These are phyloP conservation scores for Euphorbia celastroides DNA, from an alignment of 441 rosid genomes.

Conservation along the genomic window DNA sequence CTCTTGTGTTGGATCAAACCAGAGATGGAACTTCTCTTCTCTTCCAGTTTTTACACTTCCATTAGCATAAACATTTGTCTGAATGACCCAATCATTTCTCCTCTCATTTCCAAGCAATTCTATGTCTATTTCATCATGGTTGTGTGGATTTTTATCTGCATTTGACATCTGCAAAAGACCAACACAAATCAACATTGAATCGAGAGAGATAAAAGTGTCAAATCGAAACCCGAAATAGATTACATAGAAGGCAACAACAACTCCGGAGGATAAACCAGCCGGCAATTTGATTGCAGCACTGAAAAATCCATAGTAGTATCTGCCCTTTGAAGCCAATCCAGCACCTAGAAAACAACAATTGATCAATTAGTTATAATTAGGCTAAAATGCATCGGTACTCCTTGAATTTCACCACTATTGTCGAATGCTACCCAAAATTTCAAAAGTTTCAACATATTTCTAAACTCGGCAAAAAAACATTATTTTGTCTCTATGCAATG, in stretches of 20 bases:
- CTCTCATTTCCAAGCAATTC: constrained; percentile 79
- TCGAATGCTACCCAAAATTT: too few species aligned
- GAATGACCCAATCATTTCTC: constrained; percentile 73
- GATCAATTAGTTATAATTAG: too few species aligned
- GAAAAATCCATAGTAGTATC: constrained; percentile 69
- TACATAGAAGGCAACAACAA: constrained; percentile 93
- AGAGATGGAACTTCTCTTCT: constrained; percentile 85
- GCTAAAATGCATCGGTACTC: too few species aligned
- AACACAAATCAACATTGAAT: background rate
- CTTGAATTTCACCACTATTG: too few species aligned
- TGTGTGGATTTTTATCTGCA: constrained; percentile 65
- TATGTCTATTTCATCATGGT: constrained; percentile 87
- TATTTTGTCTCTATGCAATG: too few species aligned
- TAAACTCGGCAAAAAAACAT: too few species aligned
- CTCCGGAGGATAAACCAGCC: constrained; percentile 79
- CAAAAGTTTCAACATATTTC: too few species aligned
- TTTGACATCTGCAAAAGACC: constrained; percentile 52
- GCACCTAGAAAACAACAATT: constrained; percentile 43
- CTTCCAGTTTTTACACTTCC: constrained; percentile 76
- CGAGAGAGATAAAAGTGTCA: background rate
- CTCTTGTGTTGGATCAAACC: constrained; percentile 82
- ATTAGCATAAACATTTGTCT: constrained; percentile 75
- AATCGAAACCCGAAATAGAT: constrained; percentile 12
- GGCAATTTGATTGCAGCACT: constrained; percentile 87
- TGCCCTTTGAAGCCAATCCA: constrained; percentile 59